Base-by-base conservation (phyloP, 2,329 filamentous ascomycete genomes). In the Venturia aucupariae region DNA sequence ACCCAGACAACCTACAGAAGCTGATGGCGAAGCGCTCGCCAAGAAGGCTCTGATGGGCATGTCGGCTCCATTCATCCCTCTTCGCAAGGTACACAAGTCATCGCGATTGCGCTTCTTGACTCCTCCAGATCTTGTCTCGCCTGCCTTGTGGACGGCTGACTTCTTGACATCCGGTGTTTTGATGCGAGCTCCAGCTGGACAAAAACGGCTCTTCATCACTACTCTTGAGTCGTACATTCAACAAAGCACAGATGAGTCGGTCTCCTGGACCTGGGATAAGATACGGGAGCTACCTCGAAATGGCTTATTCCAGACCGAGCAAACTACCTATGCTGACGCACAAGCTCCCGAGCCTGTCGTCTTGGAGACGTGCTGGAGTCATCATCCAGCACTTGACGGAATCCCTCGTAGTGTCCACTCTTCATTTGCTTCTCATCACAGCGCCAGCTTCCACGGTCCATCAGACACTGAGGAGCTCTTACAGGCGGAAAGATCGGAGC, bases 191-290 rank as follows among this genome's bases (percentile, higher is more conserved):
- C 81, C 83, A 11, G 81, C 83, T 30, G 79, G 78, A 10, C 74
- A 79, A 67, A 85, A 86, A 67, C 82, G 89, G 10, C 81, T 93
- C 15, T 93, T 89, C 74, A 81, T 92, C 65, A 93, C 90, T 0
- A 87, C 90, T 65, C 84, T 86, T 3, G 86, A 89, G 68, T 87
- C 87, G 1, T 93, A 93, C 68, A 76, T 90, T 2, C 90, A 93
- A 70, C 83, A 86, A 66, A 35, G 57, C 22, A 75, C 79, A 39
- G 78, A 82, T 5, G 81, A 82, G 44, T 79, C 82, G 54, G 72
- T 77, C 11, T 80, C 80, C 5, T 92, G 87, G 88, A 86, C 84
- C 1, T 93, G 90, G 90, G 85, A 86, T 68, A 82, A 81, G 57
- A 74, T 92, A 11, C 83, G 85, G 41, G 81, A 86, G 68, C 76